A percentile compares a stretch with the other conserved stretches of the same genome.
Evolutionary conservation across 345 rosid genomes (phyloP).

Genomic region (Pelargonium nanum): DNA sequence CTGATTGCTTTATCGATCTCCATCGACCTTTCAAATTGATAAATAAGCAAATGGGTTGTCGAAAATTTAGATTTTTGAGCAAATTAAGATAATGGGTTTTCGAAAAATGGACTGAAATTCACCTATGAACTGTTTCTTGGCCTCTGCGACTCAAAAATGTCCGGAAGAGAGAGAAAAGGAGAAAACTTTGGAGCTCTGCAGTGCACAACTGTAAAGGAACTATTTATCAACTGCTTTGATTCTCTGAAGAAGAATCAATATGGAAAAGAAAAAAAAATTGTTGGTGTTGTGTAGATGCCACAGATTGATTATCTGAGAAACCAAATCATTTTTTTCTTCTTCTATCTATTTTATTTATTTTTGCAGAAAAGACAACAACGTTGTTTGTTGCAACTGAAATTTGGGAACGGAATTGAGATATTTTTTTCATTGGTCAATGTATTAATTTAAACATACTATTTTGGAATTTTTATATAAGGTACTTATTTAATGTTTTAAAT

Average conservation of each 20-base stretch:
- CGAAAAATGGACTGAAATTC: neutral
- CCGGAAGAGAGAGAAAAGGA: no score
- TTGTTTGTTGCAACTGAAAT: no score
- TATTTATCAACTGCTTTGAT: neutral
- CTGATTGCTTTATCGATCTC: slow-evolving; percentile 83
- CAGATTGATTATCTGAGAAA: neutral
- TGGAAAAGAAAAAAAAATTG: neutral
- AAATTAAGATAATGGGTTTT: slow-evolving; percentile 5
- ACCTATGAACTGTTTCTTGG: slow-evolving; percentile 2
- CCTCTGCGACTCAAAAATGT: neutral
- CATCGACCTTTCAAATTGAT: slow-evolving; percentile 30
- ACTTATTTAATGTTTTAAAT: no score
- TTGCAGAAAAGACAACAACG: no score
- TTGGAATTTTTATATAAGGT: no score
- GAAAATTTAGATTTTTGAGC: neutral
- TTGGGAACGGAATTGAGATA: no score
- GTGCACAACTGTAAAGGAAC: neutral
- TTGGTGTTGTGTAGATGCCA: neutral
- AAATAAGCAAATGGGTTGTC: slow-evolving; percentile 4
- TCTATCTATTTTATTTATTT: no score
- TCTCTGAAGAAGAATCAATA: neutral
- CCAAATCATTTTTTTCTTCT: neutral
- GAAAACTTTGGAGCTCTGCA: neutral
- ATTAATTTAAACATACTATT: no score
- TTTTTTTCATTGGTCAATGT: no score